Conservation (phyloP, 2,329 filamentous ascomycete genomes). For the Fusarium secorum region DNA sequence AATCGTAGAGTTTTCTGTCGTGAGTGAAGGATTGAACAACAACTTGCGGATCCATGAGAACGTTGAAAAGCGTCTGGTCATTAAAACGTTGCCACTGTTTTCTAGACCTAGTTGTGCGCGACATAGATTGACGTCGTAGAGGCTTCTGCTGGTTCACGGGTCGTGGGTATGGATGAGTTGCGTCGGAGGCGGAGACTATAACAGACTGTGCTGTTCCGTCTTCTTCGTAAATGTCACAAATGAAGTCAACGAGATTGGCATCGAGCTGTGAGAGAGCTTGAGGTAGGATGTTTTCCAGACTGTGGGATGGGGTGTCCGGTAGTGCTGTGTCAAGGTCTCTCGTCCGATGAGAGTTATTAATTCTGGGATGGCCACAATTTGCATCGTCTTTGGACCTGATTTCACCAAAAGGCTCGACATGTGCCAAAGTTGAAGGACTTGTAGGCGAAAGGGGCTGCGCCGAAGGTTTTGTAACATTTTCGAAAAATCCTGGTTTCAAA, state of each 20-base stretch:
- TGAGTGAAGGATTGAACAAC: constrained; percentile 65
- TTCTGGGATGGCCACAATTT: constrained; percentile 35
- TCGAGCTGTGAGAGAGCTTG: constrained; percentile 65
- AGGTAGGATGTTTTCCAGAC: constrained; percentile 53
- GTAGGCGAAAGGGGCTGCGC: constrained; percentile 10
- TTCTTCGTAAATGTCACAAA: constrained; percentile 67
- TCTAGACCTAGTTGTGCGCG: constrained; percentile 21
- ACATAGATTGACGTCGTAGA: constrained; percentile 11
- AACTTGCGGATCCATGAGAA: constrained; percentile 65
- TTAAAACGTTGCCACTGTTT: constrained; percentile 67
- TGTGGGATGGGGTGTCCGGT: neutral
- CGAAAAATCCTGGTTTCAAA: constrained; percentile 49
- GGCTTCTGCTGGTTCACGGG: constrained; percentile 20
- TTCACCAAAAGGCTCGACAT: constrained; percentile 2
- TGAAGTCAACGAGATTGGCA: constrained; percentile 64
- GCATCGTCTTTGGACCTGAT: constrained; percentile 34
- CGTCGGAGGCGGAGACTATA: constrained; percentile 4
- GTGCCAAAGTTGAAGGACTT: neutral
- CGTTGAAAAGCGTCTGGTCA: constrained; percentile 70
- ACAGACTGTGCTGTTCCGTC: constrained; percentile 62
- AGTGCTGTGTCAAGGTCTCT: neutral
- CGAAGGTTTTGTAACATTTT: constrained; percentile 46
- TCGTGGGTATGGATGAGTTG: constrained; percentile 6
- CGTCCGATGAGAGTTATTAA: neutral
- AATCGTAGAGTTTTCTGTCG: constrained; percentile 63